Evolutionary conservation across 179 eudicot species (phyloP), one percentile per base, ranked within the genome.

Genomic region (Silene coronaria): DNA sequence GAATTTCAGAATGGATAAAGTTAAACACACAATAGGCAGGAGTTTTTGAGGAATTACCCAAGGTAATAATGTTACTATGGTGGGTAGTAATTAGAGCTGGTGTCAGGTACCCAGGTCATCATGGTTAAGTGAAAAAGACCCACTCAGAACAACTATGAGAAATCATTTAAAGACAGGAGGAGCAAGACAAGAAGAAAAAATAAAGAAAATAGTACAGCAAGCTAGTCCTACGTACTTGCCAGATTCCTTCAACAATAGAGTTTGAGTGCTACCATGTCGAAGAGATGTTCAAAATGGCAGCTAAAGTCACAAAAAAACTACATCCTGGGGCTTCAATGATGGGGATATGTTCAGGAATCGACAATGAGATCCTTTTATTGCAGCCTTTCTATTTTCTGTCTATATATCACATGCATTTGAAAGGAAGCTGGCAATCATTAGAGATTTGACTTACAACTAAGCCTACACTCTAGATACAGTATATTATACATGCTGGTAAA

Each of bases 361-460:
- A 28, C 67, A 61, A 62, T 73, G 78, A 81, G 84, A 81, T 77
- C 76, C 72, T 73, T 78, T 58, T 19, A 70, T 75, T 51, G 81
- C 81, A 80, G 80, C 75, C 71, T 74, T 74, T 73, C 73, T 71
- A 77, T 77, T 69, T 75, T 75, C 61, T 77, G 81, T 74, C 76
- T 32, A 62, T 61, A 64, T 73, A 78, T 74, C 78, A 81, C 83
- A 81, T 80, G 83, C 80, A 72, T 68, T 46, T 63, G 10, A 61
- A 53, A 19, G 67, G 80, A 81, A 55, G 75, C 62, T 78, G 53
- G 76, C 81, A 81, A 81, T 81, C 81, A 70, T 77, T 77, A 78
- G 76, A 74, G 78, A 77, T 74, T 81, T 78, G 81, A 78, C 78
- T 74, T 24, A 55, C 70, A 61, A 19, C 28, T 68, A 62, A 58